These are phyloP conservation scores for Starmerella cellae DNA, from an alignment of 805 yeast genomes.

Conservation along the genomic window DNA sequence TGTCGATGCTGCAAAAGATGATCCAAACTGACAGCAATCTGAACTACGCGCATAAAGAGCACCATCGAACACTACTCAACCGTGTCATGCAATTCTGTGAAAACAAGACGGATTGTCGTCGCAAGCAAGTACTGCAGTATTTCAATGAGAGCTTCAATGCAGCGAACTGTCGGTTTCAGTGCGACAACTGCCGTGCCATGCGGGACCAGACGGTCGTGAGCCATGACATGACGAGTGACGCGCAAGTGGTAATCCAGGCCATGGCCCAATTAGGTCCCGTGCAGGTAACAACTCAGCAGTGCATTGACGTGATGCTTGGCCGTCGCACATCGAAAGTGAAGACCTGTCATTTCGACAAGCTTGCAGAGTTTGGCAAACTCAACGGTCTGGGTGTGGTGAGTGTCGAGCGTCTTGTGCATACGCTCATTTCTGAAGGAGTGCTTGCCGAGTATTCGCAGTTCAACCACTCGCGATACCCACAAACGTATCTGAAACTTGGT, in stretches of 20 bases:
- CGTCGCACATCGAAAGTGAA: constrained; percentile 51
- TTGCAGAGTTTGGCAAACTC: constrained; percentile 61
- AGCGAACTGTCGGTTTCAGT: constrained; percentile 48
- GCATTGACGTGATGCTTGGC: constrained; percentile 55
- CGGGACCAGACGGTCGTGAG: constrained; percentile 29
- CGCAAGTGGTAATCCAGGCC: constrained; percentile 45
- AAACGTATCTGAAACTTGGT: constrained; percentile 59
- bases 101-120: constrained; percentile 76
- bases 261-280: constrained; percentile 40
- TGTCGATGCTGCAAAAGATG: constrained; percentile 58
- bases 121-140: constrained; percentile 77
- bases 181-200: constrained; percentile 65
- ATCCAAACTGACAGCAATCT: constrained; percentile 64
- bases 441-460: constrained; percentile 58
- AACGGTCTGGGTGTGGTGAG: constrained; percentile 35
- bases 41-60: constrained; percentile 51
- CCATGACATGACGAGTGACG: constrained; percentile 53
- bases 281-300: constrained; percentile 61
- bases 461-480: constrained; percentile 67
- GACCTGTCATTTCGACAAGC: constrained; percentile 49
- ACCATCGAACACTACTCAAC: constrained; percentile 60
- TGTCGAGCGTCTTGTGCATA: constrained; percentile 65
- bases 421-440: constrained; percentile 50
- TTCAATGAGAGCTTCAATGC: constrained; percentile 74
- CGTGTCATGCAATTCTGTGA: constrained; percentile 88